phyloP scores from a whole-genome alignment of 2,329 filamentous ascomycete genomes.

The Leptographium wingfieldii region DNA sequence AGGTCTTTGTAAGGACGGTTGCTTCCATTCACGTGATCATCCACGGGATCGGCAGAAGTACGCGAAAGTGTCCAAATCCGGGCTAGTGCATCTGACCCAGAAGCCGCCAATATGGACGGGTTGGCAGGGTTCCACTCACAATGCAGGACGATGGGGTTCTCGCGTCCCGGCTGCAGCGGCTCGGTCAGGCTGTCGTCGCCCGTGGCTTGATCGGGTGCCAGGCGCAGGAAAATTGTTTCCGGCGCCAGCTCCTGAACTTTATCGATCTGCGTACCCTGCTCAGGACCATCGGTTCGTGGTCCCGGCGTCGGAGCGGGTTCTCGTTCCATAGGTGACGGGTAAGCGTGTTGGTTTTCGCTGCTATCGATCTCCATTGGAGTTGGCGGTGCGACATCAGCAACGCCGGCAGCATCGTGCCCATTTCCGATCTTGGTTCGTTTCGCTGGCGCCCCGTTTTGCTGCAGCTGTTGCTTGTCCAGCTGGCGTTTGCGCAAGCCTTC shows the following conservation, averaged over 20 bases:
- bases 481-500: constrained; percentile 39
- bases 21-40: constrained; percentile 31
- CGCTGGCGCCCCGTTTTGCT: constrained; percentile 41
- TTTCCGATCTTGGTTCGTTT: constrained; percentile 51
- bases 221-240: constrained; percentile 48
- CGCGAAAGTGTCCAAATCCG: constrained; percentile 53
- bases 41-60: constrained; percentile 32
- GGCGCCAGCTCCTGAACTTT: constrained; percentile 48
- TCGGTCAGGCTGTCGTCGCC: constrained; percentile 19
- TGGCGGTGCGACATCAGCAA: constrained; percentile 21
- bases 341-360: constrained; percentile 42
- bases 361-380: constrained; percentile 50
- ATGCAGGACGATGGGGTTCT: constrained; percentile 51
- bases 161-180: constrained; percentile 17
- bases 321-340: constrained; percentile 50
- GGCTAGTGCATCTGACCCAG: constrained; percentile 58
- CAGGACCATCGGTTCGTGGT: constrained; percentile 46
- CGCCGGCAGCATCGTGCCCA: constrained; percentile 42
- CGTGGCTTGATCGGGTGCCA: constrained; percentile 29
- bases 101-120: constrained; percentile 52
- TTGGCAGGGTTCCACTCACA: constrained; percentile 57
- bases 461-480: constrained; percentile 31
- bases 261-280: constrained; percentile 51
- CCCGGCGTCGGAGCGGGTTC: constrained; percentile 40
- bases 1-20: constrained; percentile 33